phyloP scores from a whole-genome alignment of 163 green algal species.

The Volvox carteri region DNA sequence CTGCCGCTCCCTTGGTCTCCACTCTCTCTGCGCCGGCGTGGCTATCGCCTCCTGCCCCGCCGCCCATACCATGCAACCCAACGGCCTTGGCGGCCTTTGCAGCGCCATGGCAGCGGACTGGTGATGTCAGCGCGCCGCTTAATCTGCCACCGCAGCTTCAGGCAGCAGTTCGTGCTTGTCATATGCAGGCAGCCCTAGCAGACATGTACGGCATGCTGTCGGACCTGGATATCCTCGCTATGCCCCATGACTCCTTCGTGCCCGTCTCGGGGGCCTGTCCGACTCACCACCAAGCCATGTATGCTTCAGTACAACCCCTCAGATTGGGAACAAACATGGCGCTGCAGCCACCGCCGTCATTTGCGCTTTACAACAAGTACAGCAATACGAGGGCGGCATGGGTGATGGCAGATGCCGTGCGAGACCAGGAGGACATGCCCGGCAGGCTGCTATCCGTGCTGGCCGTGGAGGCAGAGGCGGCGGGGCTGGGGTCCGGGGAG shows the following conservation, averaged over 20 bases:
- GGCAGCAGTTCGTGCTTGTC: neutral
- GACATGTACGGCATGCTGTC: constrained; percentile 37
- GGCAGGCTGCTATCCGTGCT: neutral
- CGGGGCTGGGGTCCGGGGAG: constrained; percentile 12
- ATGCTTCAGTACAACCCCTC: neutral
- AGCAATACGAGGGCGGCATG: neutral
- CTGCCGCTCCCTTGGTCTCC: too few relatives aligned
- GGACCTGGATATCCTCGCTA: neutral
- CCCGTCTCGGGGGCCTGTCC: neutral
- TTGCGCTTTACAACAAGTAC: too few relatives aligned
- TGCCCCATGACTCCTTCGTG: neutral
- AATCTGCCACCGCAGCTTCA: too few relatives aligned
- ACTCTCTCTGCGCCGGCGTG: neutral
- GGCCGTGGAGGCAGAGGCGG: neutral
- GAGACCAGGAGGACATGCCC: neutral
- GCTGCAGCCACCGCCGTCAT: neutral
- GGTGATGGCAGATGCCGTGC: constrained; percentile 34
- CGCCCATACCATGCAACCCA: neutral
- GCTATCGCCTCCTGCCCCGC: neutral
- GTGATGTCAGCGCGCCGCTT: too few relatives aligned
- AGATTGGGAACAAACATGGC: neutral
- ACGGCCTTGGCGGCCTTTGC: constrained; percentile 6
- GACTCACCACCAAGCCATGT: neutral
- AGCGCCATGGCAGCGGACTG: too few relatives aligned
- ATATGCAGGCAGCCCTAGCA: constrained; percentile 11